Base-by-base conservation (phyloP, 2,329 filamentous ascomycete genomes). In the Fonsecaea monophora region DNA sequence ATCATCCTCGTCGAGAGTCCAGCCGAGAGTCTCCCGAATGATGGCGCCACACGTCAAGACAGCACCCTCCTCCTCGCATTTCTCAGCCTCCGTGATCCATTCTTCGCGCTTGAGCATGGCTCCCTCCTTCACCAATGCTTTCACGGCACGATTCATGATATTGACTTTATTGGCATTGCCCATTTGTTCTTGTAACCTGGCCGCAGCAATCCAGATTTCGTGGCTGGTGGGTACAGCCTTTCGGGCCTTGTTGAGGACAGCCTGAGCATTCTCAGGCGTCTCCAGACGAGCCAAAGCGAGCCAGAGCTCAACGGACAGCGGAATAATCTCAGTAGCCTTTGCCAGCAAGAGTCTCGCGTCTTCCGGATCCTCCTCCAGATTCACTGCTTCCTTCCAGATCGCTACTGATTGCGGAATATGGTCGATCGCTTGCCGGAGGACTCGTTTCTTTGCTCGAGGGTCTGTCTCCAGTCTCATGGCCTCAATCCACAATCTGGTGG, bases 351-450 rank as follows among this genome's bases (percentile, higher is more conserved):
- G 83, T 69, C 90, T 89, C 4, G 96, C 96, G 80, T 97, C 93
- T 35, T 90, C 90, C 0, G 91, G 87, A 72, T 97, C 90, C 74
- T 97, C 94, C 75, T 98, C 95, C 63, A 98, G 82, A 73, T 98
- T 98, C 69, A 99, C 94, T 4, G 94, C 90, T 76, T 96, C 93
- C 77, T 98, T 99, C 95, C 95, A 99, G n/a, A 99, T 86, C 50
- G 92, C 90, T 56, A 98, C 95, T 0, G 94, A 98, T 75, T 97
- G 92, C 0, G 94, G 94, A 48, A 97, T 91, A 74, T 97, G 90
- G 74, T 98, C 92, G 53, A 99, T 84, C 0, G 95, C 96, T 75
- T 96, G 92, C 63, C 94, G 87, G 38, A 97, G 88, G 7, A 99
- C 95, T 75, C 93, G 89, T 81, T 98, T 98, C 80, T 96, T 96